Conservation (phyloP, 257 asterid species). For the Solanum microdontum region DNA sequence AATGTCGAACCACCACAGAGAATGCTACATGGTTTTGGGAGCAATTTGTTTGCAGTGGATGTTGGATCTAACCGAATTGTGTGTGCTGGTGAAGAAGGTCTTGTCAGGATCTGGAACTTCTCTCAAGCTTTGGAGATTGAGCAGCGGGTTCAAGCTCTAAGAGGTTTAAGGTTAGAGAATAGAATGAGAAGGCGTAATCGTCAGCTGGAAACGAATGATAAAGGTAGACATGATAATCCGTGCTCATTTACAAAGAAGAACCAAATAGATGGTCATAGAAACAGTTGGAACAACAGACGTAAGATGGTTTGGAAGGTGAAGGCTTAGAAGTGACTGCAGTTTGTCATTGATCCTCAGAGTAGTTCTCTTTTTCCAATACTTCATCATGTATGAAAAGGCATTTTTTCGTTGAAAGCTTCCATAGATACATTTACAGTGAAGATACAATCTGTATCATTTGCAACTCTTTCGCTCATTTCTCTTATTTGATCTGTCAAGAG, state of each 20-base stretch:
- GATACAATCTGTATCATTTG: neutral
- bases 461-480: neutral
- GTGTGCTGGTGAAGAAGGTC: slow-evolving; percentile 90
- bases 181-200: slow-evolving; percentile 68
- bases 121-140: slow-evolving; percentile 80
- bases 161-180: slow-evolving; percentile 62
- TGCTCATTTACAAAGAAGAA: slow-evolving; percentile 64
- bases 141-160: slow-evolving; percentile 32
- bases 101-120: slow-evolving; percentile 84
- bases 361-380: neutral
- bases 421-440: neutral
- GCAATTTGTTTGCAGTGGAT: slow-evolving; percentile 62
- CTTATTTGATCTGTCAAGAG: neutral
- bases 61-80: slow-evolving; percentile 74
- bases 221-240: slow-evolving; percentile 42
- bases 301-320: slow-evolving; percentile 62
- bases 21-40: slow-evolving; percentile 77
- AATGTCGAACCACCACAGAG: slow-evolving; percentile 76
- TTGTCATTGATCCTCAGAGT: neutral
- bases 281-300: slow-evolving; percentile 58
- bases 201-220: slow-evolving; percentile 32
- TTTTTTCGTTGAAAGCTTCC: neutral
- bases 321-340: slow-evolving; percentile 26
- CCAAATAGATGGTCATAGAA: slow-evolving; percentile 47
- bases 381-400: neutral